Conservation (phyloP, 306 rosid species). For the Nissolia schottii region DNA sequence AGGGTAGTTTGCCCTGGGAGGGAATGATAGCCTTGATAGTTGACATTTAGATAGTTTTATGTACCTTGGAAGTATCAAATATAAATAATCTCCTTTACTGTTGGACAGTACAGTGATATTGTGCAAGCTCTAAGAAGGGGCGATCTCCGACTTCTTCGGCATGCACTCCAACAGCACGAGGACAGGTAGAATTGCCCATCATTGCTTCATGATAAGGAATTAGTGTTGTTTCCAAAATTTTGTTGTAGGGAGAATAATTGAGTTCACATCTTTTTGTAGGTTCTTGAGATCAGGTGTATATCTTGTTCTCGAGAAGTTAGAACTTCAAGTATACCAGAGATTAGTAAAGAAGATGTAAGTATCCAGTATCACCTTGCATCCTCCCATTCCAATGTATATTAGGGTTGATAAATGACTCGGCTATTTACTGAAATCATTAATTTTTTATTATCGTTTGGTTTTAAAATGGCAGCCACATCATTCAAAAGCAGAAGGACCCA, state of each 20-base stretch:
- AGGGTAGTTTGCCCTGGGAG: too few species aligned
- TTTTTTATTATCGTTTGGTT: constrained; percentile 21
- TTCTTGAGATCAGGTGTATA: constrained; percentile 95
- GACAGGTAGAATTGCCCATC: constrained; percentile 49
- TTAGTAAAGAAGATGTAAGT: constrained; percentile 88
- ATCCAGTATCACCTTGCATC: constrained; percentile 1
- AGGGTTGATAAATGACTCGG: constrained; percentile 11
- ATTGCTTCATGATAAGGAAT: constrained; percentile 9
- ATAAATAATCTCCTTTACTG: constrained; percentile 11
- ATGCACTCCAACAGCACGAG: constrained; percentile 82
- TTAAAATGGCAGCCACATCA: constrained; percentile 53
- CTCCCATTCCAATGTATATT: neutral
- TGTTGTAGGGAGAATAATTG: neutral
- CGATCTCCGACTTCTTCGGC: constrained; percentile 84
- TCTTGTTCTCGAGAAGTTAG: constrained; percentile 95
- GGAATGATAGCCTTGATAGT: neutral
- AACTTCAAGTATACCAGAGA: constrained; percentile 96
- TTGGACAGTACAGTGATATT: constrained; percentile 64
- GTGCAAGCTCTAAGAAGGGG: constrained; percentile 84
- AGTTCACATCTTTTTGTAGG: constrained; percentile 38
- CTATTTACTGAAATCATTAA: neutral
- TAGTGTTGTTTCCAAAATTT: neutral
- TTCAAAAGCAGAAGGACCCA: constrained; percentile 93
- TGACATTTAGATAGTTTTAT: neutral
- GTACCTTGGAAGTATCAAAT: constrained; percentile 15